These are phyloP conservation scores for Omphalea diandra DNA, from an alignment of 441 rosid species.

Conservation along the genomic window DNA sequence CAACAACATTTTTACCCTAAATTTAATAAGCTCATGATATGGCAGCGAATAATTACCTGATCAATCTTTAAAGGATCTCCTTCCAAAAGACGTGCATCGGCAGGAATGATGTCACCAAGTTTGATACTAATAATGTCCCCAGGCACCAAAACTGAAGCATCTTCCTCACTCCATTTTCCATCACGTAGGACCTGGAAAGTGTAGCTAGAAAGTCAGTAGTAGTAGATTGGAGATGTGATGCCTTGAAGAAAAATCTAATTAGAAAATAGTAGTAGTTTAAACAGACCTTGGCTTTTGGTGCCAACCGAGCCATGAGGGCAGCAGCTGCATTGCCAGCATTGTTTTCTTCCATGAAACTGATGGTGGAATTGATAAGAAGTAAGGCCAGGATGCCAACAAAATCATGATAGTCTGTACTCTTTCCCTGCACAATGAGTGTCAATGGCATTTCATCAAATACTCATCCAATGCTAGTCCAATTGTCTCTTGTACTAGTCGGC, in stretches of 20 bases:
- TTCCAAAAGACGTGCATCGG: slow-evolving; percentile 63
- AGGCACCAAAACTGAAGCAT: slow-evolving; percentile 80
- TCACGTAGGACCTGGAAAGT: slow-evolving; percentile 66
- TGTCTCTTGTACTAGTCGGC: background rate
- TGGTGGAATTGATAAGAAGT: slow-evolving; percentile 82
- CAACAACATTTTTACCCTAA: background rate
- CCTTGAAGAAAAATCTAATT: background rate
- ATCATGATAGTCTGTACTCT: slow-evolving; percentile 89
- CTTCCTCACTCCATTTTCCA: slow-evolving; percentile 79
- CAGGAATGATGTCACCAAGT: too few species aligned
- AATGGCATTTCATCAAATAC: background rate
- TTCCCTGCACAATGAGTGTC: slow-evolving; percentile 48
- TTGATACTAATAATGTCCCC: slow-evolving; percentile 62
- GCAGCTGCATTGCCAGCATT: slow-evolving; percentile 98
- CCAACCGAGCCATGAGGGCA: slow-evolving; percentile 96
- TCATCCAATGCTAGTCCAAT: background rate
- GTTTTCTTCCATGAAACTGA: slow-evolving; percentile 92
- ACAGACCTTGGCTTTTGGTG: slow-evolving; percentile 85
- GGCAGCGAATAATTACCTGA: slow-evolving; percentile 38
- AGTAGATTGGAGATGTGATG: background rate
- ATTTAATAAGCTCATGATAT: background rate
- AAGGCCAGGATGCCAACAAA: slow-evolving; percentile 77
- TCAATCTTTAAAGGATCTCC: slow-evolving; percentile 66
- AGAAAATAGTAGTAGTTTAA: background rate
- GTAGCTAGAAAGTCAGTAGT: background rate